Percentiles rank a stretch among this genome's conserved stretches.
Conservation (phyloP, 1,284 basidiomycete species). For the Peniophora sp. region DNA sequence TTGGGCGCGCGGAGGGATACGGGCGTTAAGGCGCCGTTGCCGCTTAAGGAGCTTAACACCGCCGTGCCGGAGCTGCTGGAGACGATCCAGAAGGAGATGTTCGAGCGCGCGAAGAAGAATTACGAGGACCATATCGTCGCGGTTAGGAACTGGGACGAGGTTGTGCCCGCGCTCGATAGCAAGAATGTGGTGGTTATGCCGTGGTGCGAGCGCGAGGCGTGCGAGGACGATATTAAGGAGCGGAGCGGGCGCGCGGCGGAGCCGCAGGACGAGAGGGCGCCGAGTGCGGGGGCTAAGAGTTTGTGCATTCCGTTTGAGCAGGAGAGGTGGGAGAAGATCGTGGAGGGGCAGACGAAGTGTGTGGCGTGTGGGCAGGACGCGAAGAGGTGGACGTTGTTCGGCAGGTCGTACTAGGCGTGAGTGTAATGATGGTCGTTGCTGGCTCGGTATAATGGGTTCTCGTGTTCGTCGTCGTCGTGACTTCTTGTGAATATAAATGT, state of each 20-base stretch:
- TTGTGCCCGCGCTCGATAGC: constrained; percentile 85
- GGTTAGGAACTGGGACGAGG: constrained; percentile 84
- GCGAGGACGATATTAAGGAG: constrained; percentile 99
- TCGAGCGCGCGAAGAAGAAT: constrained; percentile 64
- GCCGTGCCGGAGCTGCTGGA: constrained; percentile 67
- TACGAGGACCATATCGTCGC: constrained; percentile 73
- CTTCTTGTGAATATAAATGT: too few species aligned
- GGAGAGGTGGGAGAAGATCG: constrained; percentile 68
- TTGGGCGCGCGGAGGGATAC: constrained; percentile 87
- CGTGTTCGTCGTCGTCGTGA: too few species aligned
- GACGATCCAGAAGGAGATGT: constrained; percentile 90
- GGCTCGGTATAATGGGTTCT: too few species aligned
- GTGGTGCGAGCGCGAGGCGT: constrained; percentile 93
- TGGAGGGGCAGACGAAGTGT: constrained; percentile 77
- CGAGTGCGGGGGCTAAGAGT: constrained; percentile 97
- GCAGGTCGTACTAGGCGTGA: constrained; percentile 61
- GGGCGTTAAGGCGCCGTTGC: constrained; percentile 70
- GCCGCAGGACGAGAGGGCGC: constrained; percentile 88
- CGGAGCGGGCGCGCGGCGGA: constrained; percentile 79
- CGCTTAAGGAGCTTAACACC: constrained; percentile 54
- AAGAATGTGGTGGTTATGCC: constrained; percentile 89
- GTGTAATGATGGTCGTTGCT: too few species aligned
- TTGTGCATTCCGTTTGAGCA: constrained; percentile 98
- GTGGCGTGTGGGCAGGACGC: constrained; percentile 79
- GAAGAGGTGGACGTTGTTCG: constrained; percentile 91